Conservation (phyloP, 176 grass and related monocot species). For the Echinochloa phyllopogon region DNA sequence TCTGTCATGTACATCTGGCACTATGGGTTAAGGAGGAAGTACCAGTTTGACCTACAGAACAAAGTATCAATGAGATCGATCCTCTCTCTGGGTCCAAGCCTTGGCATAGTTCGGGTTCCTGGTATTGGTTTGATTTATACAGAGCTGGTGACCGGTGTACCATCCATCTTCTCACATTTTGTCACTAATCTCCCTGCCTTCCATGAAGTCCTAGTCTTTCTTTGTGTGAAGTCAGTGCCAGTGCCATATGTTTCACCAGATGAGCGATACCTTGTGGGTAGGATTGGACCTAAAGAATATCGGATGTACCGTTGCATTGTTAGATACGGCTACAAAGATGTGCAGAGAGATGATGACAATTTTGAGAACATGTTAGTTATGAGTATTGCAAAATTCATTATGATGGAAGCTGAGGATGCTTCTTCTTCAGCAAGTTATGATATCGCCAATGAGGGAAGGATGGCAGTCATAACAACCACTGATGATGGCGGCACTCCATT, state of each 20-base stretch:
- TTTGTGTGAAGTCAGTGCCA: slow-evolving; percentile 92
- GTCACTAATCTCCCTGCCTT: slow-evolving; percentile 95
- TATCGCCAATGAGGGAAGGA: slow-evolving; percentile 84
- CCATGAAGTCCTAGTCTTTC: slow-evolving; percentile 92
- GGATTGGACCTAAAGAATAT: slow-evolving; percentile 82
- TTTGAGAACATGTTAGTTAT: slow-evolving; percentile 88
- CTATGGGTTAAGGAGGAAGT: slow-evolving; percentile 79
- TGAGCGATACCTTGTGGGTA: slow-evolving; percentile 87
- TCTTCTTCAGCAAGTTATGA: slow-evolving; percentile 68
- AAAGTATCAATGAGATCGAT: slow-evolving; percentile 98
- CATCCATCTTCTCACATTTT: slow-evolving; percentile 95
- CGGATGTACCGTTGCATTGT: slow-evolving; percentile 95
- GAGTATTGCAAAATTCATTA: slow-evolving; percentile 98
- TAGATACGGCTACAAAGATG: slow-evolving; percentile 96
- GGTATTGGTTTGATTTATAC: slow-evolving; percentile 97
- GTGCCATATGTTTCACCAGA: slow-evolving; percentile 76
- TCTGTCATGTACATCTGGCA: slow-evolving; percentile 97
- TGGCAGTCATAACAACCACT: slow-evolving; percentile 79
- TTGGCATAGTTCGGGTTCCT: slow-evolving; percentile 94
- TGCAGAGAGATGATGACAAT: slow-evolving; percentile 85
- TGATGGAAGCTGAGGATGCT: slow-evolving; percentile 88
- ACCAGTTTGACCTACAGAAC: slow-evolving; percentile 90
- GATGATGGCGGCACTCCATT: slow-evolving; percentile 54
- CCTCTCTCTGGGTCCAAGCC: slow-evolving; percentile 84
- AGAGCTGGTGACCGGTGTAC: slow-evolving; percentile 88